Percentiles rank a stretch among this genome's conserved stretches.
phyloP scores from a whole-genome alignment of 768 basidiomycete species.

The Amanita subjunquillea region DNA sequence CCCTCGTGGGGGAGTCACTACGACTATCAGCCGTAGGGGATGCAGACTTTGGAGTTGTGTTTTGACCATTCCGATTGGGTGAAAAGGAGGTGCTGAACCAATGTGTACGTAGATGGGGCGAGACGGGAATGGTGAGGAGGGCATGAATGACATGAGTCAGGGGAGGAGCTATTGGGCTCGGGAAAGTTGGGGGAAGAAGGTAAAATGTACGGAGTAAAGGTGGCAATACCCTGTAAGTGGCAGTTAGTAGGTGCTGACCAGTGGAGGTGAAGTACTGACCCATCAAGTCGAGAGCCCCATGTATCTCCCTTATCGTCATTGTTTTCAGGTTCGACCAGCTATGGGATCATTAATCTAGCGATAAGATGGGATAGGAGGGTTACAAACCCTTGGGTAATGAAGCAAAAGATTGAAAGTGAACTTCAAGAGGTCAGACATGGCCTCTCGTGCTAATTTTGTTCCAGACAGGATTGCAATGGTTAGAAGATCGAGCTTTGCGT shows the following conservation, averaged over 20 bases:
- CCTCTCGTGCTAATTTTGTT: slow-evolving; percentile 51
- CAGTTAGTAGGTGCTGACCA: not conserved
- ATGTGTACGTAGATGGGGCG: slow-evolving; percentile 36
- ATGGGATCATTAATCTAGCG: not conserved
- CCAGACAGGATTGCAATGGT: slow-evolving; percentile 37
- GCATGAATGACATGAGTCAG: slow-evolving; percentile 76
- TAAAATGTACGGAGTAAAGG: slow-evolving; percentile 65
- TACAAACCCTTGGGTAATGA: slow-evolving; percentile 69
- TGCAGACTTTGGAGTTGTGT: slow-evolving; percentile 26
- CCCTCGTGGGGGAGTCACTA: slow-evolving; percentile 27
- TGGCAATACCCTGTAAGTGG: slow-evolving; percentile 45
- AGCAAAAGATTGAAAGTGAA: slow-evolving; percentile 71
- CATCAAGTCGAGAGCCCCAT: slow-evolving; percentile 67
- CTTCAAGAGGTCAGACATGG: slow-evolving; percentile 78
- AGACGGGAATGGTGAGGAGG: slow-evolving; percentile 70
- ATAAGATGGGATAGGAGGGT: not conserved
- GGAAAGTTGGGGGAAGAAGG: slow-evolving; percentile 48
- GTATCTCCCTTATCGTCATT: slow-evolving; percentile 47
- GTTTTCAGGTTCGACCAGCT: slow-evolving; percentile 35
- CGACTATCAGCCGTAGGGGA: slow-evolving; percentile 22
- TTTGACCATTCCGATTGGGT: slow-evolving; percentile 23
- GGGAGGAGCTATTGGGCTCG: slow-evolving; percentile 59
- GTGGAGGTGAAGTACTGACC: slow-evolving; percentile 30
- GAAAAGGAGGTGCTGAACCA: slow-evolving; percentile 48
- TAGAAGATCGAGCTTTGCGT: slow-evolving; percentile 49